phyloP scores from a whole-genome alignment of 73 alveolate genomes.

The Paramecium sexaurelia region DNA sequence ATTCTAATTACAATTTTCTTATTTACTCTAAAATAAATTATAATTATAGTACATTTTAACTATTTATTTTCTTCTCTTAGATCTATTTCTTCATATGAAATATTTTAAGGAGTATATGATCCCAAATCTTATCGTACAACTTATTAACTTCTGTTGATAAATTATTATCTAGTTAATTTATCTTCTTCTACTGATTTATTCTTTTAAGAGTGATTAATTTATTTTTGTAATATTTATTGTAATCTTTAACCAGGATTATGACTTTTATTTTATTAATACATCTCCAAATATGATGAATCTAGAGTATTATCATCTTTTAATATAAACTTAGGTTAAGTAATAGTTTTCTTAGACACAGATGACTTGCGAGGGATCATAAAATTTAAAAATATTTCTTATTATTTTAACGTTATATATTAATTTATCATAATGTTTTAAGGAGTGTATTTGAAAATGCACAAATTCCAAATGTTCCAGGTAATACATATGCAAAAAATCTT shows the following conservation, averaged over 20 bases:
- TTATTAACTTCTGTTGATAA: slow-evolving; percentile 52
- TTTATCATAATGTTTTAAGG: slow-evolving; percentile 31
- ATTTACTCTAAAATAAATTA: neutral
- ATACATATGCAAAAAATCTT: slow-evolving; percentile 13
- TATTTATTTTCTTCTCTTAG: slow-evolving; percentile 39
- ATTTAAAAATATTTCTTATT: neutral
- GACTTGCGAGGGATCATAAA: slow-evolving; percentile 48
- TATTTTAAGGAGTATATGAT: slow-evolving; percentile 10
- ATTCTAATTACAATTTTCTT: slow-evolving; percentile 13
- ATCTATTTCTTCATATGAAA: neutral
- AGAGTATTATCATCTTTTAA: neutral
- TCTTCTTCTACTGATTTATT: slow-evolving; percentile 50
- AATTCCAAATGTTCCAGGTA: slow-evolving; percentile 2
- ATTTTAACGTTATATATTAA: slow-evolving; percentile 1
- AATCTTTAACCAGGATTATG: slow-evolving; percentile 19
- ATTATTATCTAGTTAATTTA: slow-evolving; percentile 37
- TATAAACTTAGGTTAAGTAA: slow-evolving; percentile 16
- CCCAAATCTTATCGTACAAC: slow-evolving; percentile 9
- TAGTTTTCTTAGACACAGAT: neutral
- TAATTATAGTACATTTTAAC: slow-evolving; percentile 28
- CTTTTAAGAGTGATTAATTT: slow-evolving; percentile 20
- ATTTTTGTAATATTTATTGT: slow-evolving; percentile 29
- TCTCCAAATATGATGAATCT: slow-evolving; percentile 49
- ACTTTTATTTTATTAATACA: slow-evolving; percentile 14
- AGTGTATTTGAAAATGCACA: neutral